Evolutionary conservation across 2,329 filamentous ascomycete genomes (phyloP).

Genomic region (Ampelomyces quisqualis): DNA sequence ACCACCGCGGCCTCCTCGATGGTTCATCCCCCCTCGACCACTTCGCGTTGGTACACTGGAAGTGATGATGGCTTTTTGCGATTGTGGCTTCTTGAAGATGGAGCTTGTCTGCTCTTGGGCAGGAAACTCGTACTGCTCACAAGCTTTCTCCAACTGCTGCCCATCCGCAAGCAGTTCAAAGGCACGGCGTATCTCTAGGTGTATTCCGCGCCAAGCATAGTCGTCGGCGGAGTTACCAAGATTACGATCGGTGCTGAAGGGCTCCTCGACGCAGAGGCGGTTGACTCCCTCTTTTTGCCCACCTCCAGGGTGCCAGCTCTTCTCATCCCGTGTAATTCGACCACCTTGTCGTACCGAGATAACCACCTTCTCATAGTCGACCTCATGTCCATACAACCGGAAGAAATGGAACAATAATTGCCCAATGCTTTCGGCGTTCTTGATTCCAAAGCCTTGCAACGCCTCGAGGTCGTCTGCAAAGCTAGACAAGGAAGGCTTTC

Average conservation of each 20-base stretch:
- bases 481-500: conserved; percentile 60
- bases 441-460: conserved; percentile 70
- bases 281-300: conserved; percentile 58
- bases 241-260: conserved; percentile 87
- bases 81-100: conserved; percentile 55
- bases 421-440: conserved; percentile 80
- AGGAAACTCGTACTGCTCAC: conserved; percentile 84
- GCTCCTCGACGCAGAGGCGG: conserved; percentile 90
- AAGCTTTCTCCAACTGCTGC: conserved; percentile 78
- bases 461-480: conserved; percentile 86
- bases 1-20: conserved; percentile 50
- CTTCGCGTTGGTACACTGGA: conserved; percentile 52
- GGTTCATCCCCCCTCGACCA: conserved; percentile 47
- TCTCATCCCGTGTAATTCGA: conserved; percentile 76
- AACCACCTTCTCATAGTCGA: conserved; percentile 82
- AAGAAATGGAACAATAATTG: conserved; percentile 95
- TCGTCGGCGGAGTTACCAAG: conserved; percentile 96
- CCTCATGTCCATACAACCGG: conserved; percentile 88
- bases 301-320: conserved; percentile 74
- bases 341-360: conserved; percentile 83
- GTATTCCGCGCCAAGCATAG: conserved; percentile 87
- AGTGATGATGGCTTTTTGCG: conserved; percentile 57
- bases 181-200: conserved; percentile 83
- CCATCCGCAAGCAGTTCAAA: conserved; percentile 75
- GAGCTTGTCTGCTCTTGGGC: conserved; percentile 66